Evolutionary conservation across 371 early-diverging fungal genomes (phyloP).

Genomic region (Paraphysoderma sedebokerense): DNA sequence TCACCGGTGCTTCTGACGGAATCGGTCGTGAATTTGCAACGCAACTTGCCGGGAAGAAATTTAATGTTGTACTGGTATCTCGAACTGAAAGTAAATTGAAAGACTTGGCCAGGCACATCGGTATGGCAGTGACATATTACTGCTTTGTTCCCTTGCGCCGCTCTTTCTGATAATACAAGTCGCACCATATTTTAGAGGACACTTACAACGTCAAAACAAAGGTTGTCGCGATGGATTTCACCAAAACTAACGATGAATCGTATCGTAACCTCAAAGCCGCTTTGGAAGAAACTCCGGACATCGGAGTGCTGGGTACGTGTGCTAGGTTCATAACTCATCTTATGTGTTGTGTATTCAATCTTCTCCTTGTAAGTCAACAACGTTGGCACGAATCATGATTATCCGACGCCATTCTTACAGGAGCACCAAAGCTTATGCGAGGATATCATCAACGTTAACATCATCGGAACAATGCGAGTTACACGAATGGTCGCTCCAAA

Average conservation of each 20-base stretch:
- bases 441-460: constrained; percentile 74
- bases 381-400: constrained; percentile 78
- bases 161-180: neutral
- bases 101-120: constrained; percentile 45
- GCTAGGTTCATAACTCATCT: neutral
- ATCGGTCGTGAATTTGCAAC: constrained; percentile 89
- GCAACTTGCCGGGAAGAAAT: constrained; percentile 67
- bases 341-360: neutral
- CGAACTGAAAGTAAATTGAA: constrained; percentile 75
- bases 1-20: constrained; percentile 97
- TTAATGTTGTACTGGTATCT: constrained; percentile 79
- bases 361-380: constrained; percentile 51
- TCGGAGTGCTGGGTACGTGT: constrained; percentile 44
- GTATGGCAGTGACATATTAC: no score
- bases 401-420: constrained; percentile 64
- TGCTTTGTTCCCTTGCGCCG: no score
- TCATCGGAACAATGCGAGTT: constrained; percentile 63
- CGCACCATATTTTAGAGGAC: neutral
- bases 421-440: constrained; percentile 45
- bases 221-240: constrained; percentile 67
- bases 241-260: constrained; percentile 36
- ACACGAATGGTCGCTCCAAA: constrained; percentile 65
- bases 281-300: constrained; percentile 30
- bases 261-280: constrained; percentile 47
- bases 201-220: constrained; percentile 48